phyloP scores from a whole-genome alignment of 352 stramenopile genomes.

The Phytophthora pluvialis region DNA sequence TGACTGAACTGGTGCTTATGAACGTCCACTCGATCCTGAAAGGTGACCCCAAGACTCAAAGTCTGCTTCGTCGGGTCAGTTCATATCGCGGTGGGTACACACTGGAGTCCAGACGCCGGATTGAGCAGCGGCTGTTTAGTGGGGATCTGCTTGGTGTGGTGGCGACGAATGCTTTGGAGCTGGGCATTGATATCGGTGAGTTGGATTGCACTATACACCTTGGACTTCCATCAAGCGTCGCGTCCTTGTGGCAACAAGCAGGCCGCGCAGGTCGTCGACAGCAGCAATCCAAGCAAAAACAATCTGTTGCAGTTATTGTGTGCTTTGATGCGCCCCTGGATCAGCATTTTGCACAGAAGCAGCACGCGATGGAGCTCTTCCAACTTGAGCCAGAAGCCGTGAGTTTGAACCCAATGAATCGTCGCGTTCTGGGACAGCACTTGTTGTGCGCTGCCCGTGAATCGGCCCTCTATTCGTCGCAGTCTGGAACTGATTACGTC shows the following conservation, averaged over 20 bases:
- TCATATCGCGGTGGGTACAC: slow-evolving; percentile 97
- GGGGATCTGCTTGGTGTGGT: slow-evolving; percentile 96
- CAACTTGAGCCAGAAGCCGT: slow-evolving; percentile 74
- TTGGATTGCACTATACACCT: slow-evolving; percentile 97
- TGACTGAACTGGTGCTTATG: slow-evolving; percentile 93
- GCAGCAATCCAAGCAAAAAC: slow-evolving; percentile 56
- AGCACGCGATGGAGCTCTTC: slow-evolving; percentile 74
- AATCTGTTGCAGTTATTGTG: slow-evolving; percentile 94
- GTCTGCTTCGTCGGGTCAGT: slow-evolving; percentile 65
- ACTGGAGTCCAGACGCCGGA: slow-evolving; percentile 87
- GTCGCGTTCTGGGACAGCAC: slow-evolving; percentile 90
- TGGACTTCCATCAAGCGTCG: slow-evolving; percentile 92
- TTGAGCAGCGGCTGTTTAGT: slow-evolving; percentile 95
- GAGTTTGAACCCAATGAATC: slow-evolving; percentile 88
- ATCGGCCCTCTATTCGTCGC: slow-evolving; percentile 82
- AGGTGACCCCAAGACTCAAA: slow-evolving; percentile 40
- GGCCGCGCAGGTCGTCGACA: slow-evolving; percentile 93
- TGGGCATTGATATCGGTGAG: slow-evolving; percentile 96
- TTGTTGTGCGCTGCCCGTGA: slow-evolving; percentile 95
- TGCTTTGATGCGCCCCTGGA: slow-evolving; percentile 96
- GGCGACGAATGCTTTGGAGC: slow-evolving; percentile 96
- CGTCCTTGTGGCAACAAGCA: slow-evolving; percentile 97
- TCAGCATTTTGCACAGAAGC: slow-evolving; percentile 84
- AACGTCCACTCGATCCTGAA: slow-evolving; percentile 79
- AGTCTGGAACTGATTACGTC: slow-evolving; percentile 63